A percentile compares a stretch with the other conserved stretches of the same genome.
These are phyloP conservation scores for Pythium folliculosum DNA, from an alignment of 352 stramenopile species.

Conservation along the genomic window DNA sequence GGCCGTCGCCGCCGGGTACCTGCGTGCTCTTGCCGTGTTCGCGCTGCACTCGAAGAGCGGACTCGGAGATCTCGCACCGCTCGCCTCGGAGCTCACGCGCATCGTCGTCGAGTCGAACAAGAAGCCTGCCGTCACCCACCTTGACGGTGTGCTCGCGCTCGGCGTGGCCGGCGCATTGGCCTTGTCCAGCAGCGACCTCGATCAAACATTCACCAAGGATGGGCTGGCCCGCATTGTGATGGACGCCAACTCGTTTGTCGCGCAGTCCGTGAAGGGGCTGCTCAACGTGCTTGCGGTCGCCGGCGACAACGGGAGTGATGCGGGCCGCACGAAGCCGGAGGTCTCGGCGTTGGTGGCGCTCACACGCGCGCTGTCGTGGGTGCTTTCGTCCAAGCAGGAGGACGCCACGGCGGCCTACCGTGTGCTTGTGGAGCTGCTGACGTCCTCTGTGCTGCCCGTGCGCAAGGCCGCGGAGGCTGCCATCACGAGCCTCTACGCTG, in stretches of 20 bases:
- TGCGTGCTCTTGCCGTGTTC: slow-evolving; percentile 58
- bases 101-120: slow-evolving; percentile 73
- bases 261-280: slow-evolving; percentile 44
- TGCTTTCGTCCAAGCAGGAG: slow-evolving; percentile 63
- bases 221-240: slow-evolving; percentile 49
- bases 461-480: slow-evolving; percentile 51
- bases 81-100: slow-evolving; percentile 55
- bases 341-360: slow-evolving; percentile 59
- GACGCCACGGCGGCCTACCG: slow-evolving; percentile 52
- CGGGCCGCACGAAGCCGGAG: slow-evolving; percentile 47
- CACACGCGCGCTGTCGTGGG: slow-evolving; percentile 59
- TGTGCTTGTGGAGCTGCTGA: slow-evolving; percentile 61
- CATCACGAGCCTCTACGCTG: slow-evolving; percentile 50
- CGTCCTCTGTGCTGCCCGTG: slow-evolving; percentile 47
- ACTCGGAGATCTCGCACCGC: slow-evolving; percentile 39
- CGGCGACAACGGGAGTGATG: slow-evolving; percentile 17
- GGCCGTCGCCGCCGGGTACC: slow-evolving; percentile 60
- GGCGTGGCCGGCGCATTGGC: slow-evolving; percentile 59
- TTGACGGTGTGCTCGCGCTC: slow-evolving; percentile 79
- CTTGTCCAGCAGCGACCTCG: slow-evolving; percentile 57
- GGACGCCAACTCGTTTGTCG: slow-evolving; percentile 52
- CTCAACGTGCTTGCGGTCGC: slow-evolving; percentile 31
- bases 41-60: slow-evolving; percentile 35
- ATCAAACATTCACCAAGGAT: slow-evolving; percentile 55
- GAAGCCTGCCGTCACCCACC: slow-evolving; percentile 69